Base-by-base conservation (phyloP, 768 basidiomycete species). In the Naganishia randhawae region DNA sequence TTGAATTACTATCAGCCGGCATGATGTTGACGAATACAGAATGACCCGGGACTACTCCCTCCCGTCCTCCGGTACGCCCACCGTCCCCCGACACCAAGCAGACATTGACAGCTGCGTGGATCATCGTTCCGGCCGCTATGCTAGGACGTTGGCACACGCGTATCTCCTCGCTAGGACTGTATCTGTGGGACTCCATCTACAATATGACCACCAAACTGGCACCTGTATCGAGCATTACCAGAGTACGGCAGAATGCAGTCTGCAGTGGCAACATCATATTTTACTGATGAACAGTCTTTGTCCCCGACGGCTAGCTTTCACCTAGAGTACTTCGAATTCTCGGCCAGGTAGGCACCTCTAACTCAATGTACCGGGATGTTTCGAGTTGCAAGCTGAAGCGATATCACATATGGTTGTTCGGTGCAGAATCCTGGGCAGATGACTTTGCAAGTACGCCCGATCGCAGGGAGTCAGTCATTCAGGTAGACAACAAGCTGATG, bases 401-500 rank as follows among this genome's bases (percentile, higher is more conserved):
- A 16, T 8, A 25, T 62, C 29, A 4, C 37, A 29, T n/a, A n/a
- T n/a, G n/a, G n/a, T n/a, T n/a, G n/a, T n/a, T n/a, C n/a, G n/a
- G n/a, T n/a, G n/a, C 66, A 67, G 67, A 68, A 68, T 35, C 67
- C 67, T 2, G 61, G 67, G 7, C 45, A 48, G 35, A 68, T 68
- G 67, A 68, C 67, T n/a, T 42, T 68, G 45, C 65, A 66, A 48
- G 63, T 64, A 51, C 19, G 63, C 3, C 35, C 19, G 16, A 39
- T 11, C 17, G 7, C 9, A 17, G 10, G 27, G 4, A 3, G 6
- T 39, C 8, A 11, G 5, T 29, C 33, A 5, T 37, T 6, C 2
- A 22, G 37, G 6, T 27, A 13, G 41, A 41, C n/a, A 14, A 1
- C 17, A 45, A 19, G 22, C 63, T 64, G 48, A 64, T 32, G 13